A percentile compares a stretch with the other conserved stretches of the same genome.
phyloP scores from a whole-genome alignment of 257 asterid species.

The Lithospermum erythrorhizon region DNA sequence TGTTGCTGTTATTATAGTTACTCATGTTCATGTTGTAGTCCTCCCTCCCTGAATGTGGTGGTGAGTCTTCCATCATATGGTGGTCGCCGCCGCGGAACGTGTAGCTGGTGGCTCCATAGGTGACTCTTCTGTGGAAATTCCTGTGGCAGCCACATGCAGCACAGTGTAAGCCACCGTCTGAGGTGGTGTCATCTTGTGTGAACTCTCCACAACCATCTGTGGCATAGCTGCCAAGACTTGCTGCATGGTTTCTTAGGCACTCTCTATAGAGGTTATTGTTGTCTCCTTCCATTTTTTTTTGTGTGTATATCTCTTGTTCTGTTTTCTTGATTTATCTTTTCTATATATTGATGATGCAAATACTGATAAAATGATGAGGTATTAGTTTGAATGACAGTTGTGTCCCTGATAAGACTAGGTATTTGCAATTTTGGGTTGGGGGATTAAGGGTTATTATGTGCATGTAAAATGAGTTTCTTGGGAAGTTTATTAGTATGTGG shows the following conservation, averaged over 20 bases:
- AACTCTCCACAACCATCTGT: constrained; percentile 82
- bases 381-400: not conserved
- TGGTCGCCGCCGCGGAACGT: constrained; percentile 12
- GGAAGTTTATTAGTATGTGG: not conserved
- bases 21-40: not conserved
- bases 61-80: not conserved
- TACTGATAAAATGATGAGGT: not conserved
- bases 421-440: not conserved
- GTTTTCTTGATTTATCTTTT: not conserved
- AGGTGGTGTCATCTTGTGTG: constrained; percentile 19
- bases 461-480: not conserved
- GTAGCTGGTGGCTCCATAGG: constrained; percentile 2
- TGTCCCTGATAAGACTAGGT: not conserved
- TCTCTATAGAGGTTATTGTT: constrained; percentile 33
- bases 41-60: not conserved
- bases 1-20: constrained; percentile 10
- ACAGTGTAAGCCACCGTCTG: constrained; percentile 23
- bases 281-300: constrained; percentile 35
- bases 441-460: not conserved
- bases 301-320: not conserved
- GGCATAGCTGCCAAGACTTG: constrained; percentile 70
- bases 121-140: constrained; percentile 48
- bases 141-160: constrained; percentile 86
- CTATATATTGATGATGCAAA: constrained; percentile 1
- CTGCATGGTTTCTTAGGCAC: constrained; percentile 70